Percentiles rank a stretch among this genome's conserved stretches.
phyloP scores from a whole-genome alignment of 768 basidiomycete genomes.

The Leccinum disarticulatum region DNA sequence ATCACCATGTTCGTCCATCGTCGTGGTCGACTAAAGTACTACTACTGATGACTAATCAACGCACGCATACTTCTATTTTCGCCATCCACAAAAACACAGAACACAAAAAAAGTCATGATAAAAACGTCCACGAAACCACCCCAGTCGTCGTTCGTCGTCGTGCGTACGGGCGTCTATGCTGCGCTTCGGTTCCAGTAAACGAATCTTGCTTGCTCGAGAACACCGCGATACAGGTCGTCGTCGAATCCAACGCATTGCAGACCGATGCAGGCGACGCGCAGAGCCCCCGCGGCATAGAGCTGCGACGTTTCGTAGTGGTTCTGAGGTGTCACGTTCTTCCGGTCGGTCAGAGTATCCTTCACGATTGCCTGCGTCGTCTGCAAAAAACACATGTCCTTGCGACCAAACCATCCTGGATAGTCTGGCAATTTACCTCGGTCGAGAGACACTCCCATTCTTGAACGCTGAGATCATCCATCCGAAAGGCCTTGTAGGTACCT shows the following conservation, averaged over 20 bases:
- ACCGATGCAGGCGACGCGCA: slow-evolving; percentile 71
- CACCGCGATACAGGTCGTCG: slow-evolving; percentile 57
- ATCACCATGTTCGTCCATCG: slow-evolving; percentile 26
- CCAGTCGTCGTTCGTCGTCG: not conserved
- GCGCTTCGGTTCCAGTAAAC: slow-evolving; percentile 25
- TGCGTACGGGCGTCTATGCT: slow-evolving; percentile 14
- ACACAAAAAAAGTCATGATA: not conserved
- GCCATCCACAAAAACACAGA: not conserved
- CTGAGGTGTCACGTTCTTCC: slow-evolving; percentile 78
- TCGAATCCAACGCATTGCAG: slow-evolving; percentile 80
- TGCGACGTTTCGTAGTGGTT: slow-evolving; percentile 74
- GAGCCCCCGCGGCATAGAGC: slow-evolving; percentile 69
- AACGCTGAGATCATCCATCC: slow-evolving; percentile 60
- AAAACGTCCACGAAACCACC: not conserved
- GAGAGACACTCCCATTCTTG: slow-evolving; percentile 72
- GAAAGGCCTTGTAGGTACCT: slow-evolving; percentile 69
- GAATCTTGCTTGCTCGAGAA: slow-evolving; percentile 60
- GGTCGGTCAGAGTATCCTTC: slow-evolving; percentile 66
- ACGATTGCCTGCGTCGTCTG: slow-evolving; percentile 67
- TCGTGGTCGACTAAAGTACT: not conserved
- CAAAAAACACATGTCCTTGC: slow-evolving; percentile 13
- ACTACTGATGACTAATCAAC: not conserved
- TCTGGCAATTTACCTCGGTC: slow-evolving; percentile 46
- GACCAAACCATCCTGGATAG: not conserved
- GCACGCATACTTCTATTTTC: not conserved